A percentile compares a stretch with the other conserved stretches of the same genome.
Evolutionary conservation across 331 rosid species (phyloP).

Genomic region (Rosa hybrid): DNA sequence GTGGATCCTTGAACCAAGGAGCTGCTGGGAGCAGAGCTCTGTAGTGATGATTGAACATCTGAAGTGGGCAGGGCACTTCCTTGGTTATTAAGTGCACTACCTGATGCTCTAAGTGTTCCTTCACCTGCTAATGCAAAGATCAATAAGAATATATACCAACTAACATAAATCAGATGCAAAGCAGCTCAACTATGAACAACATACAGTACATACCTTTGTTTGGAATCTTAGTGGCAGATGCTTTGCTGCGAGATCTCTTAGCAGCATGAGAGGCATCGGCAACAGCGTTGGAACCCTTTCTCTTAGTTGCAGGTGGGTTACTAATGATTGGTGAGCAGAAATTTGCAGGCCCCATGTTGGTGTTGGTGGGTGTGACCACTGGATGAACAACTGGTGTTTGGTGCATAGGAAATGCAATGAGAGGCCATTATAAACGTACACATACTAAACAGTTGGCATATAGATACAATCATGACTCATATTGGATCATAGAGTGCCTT

Average conservation of each 20-base stretch:
- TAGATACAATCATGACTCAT: neutral
- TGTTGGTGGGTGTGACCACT: constrained; percentile 42
- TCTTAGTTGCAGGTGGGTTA: constrained; percentile 41
- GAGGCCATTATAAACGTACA: constrained; percentile 9
- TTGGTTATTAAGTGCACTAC: constrained; percentile 31
- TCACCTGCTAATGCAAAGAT: constrained; percentile 31
- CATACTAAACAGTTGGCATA: neutral
- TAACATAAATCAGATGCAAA: constrained; percentile 12
- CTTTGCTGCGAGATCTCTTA: constrained; percentile 49
- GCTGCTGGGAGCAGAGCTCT: constrained; percentile 24
- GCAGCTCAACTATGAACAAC: constrained; percentile 21
- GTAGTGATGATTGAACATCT: constrained; percentile 38
- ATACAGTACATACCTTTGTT: constrained; percentile 45
- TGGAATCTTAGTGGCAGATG: constrained; percentile 30
- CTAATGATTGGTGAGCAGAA: constrained; percentile 34
- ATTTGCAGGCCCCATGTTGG: constrained; percentile 35
- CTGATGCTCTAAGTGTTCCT: constrained; percentile 33
- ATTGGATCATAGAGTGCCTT: neutral
- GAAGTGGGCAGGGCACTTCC: constrained; percentile 34
- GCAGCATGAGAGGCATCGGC: constrained; percentile 40
- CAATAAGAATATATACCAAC: constrained; percentile 2
- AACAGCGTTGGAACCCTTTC: constrained; percentile 40
- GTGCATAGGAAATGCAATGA: constrained; percentile 30
- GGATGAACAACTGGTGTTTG: constrained; percentile 32
- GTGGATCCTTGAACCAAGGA: constrained; percentile 53